phyloP scores from a whole-genome alignment of 2,329 filamentous ascomycete genomes.

The Ophiostoma sp. region DNA sequence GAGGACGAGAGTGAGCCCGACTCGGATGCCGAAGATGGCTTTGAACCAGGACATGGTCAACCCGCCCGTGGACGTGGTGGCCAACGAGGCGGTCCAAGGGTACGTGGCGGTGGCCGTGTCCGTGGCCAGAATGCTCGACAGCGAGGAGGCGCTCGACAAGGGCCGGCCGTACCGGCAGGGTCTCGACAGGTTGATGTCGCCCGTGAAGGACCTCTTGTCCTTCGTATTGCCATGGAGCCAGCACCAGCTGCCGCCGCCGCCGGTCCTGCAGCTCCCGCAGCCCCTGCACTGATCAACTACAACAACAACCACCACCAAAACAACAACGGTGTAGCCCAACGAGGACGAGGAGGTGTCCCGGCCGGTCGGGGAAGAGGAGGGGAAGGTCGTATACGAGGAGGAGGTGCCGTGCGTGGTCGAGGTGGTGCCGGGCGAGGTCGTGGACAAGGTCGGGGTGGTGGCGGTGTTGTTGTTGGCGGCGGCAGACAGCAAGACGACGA shows the following conservation, averaged over 20 bases:
- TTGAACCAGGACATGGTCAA: not conserved
- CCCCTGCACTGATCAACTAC: not conserved
- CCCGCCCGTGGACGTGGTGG: not conserved
- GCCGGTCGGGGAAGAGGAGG: not conserved
- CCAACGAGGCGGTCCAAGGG: not conserved
- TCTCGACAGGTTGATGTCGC: slow-evolving; percentile 45
- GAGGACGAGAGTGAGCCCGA: not conserved
- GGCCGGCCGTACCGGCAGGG: not conserved
- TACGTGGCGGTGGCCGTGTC: not conserved
- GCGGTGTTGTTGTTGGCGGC: not conserved
- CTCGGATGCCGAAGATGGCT: not conserved
- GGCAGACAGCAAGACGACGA: not conserved
- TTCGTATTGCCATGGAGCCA: slow-evolving; percentile 49
- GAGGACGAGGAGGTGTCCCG: slow-evolving; percentile 15
- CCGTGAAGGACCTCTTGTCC: slow-evolving; percentile 57
- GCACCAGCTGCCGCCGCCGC: slow-evolving; percentile 11
- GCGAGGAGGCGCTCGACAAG: too few species aligned
- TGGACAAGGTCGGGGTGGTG: slow-evolving; percentile 2
- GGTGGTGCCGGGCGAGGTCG: slow-evolving; percentile 2
- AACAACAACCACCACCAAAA: slow-evolving; percentile 6
- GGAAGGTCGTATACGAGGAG: slow-evolving; percentile 3
- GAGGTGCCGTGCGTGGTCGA: not conserved
- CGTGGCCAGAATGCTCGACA: not conserved
- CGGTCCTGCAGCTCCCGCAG: not conserved
- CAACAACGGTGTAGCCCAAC: slow-evolving; percentile 10